Conservation (phyloP, 2,329 filamentous ascomycete species). For the Claviceps sorghi region DNA sequence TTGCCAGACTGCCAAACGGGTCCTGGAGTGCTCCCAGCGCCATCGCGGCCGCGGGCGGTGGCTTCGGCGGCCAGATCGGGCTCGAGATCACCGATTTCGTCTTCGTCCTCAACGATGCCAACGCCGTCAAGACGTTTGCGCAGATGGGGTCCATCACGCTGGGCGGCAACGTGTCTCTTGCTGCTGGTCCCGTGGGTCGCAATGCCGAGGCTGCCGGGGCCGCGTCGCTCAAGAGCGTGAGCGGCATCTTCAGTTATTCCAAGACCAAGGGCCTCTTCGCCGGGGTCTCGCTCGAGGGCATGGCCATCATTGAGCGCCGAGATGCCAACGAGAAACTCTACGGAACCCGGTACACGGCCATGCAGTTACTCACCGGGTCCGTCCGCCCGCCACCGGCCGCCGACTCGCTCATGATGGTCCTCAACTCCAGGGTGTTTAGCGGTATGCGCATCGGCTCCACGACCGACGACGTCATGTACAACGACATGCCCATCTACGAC, state of each 20-base stretch:
- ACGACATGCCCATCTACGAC: slow-evolving; percentile 83
- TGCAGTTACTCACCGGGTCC: slow-evolving; percentile 64
- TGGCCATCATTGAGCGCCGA: slow-evolving; percentile 80
- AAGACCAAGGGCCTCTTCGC: slow-evolving; percentile 97
- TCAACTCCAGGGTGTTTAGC: slow-evolving; percentile 74
- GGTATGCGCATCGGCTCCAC: slow-evolving; percentile 36
- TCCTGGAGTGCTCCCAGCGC: slow-evolving; percentile 71
- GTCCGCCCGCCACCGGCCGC: slow-evolving; percentile 69
- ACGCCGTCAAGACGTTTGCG: slow-evolving; percentile 83
- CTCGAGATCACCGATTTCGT: slow-evolving; percentile 90
- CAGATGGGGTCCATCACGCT: slow-evolving; percentile 84
- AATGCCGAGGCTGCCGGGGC: slow-evolving; percentile 94
- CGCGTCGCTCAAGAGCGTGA: slow-evolving; percentile 75
- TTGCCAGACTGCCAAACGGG: slow-evolving; percentile 63
- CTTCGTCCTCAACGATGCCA: slow-evolving; percentile 89
- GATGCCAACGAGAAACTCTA: slow-evolving; percentile 98
- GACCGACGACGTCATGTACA: slow-evolving; percentile 63
- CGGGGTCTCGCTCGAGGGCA: slow-evolving; percentile 86
- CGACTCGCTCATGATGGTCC: slow-evolving; percentile 66
- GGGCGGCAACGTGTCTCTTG: slow-evolving; percentile 91
- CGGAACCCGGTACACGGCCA: slow-evolving; percentile 64
- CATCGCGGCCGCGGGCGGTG: slow-evolving; percentile 66
- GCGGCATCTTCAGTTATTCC: slow-evolving; percentile 90
- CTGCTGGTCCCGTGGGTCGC: slow-evolving; percentile 81
- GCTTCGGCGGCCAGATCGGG: slow-evolving; percentile 74